These are phyloP conservation scores for Aspergillus bridgeri DNA, from an alignment of 495 filamentous ascomycete genomes.

Conservation along the genomic window DNA sequence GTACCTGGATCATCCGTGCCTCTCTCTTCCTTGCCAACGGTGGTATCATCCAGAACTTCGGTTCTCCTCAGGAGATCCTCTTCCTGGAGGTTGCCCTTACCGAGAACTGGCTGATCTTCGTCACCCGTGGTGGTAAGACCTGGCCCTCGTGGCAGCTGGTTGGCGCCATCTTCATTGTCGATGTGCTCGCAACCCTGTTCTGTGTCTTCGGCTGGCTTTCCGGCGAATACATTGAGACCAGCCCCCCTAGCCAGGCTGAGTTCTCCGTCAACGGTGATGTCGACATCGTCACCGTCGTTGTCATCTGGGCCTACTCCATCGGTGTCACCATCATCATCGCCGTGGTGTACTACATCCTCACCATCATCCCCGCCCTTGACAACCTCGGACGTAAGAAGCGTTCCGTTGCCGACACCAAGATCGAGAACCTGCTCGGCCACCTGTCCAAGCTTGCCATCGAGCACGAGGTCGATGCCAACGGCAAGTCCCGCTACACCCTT, in stretches of 20 bases:
- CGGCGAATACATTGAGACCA: slow-evolving; percentile 39
- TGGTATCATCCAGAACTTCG: slow-evolving; percentile 71
- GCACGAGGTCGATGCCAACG: slow-evolving; percentile 58
- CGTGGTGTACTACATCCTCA: slow-evolving; percentile 73
- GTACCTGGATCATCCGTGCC: slow-evolving; percentile 68
- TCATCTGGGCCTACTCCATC: slow-evolving; percentile 76
- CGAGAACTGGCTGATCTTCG: slow-evolving; percentile 79
- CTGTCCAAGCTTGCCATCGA: slow-evolving; percentile 72
- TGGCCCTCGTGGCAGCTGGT: slow-evolving; percentile 72
- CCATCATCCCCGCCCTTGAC: slow-evolving; percentile 62
- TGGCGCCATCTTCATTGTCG: slow-evolving; percentile 67
- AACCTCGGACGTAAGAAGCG: slow-evolving; percentile 79
- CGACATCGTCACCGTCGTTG: slow-evolving; percentile 73
- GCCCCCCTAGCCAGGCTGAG: slow-evolving; percentile 40
- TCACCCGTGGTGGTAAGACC: slow-evolving; percentile 69
- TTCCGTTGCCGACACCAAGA: slow-evolving; percentile 66
- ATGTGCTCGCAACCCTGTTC: slow-evolving; percentile 68
- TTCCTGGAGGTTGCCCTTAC: slow-evolving; percentile 72
- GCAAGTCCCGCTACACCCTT: slow-evolving; percentile 58
- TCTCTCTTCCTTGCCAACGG: slow-evolving; percentile 63
- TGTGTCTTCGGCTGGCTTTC: slow-evolving; percentile 70
- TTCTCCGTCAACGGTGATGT: slow-evolving; percentile 60
- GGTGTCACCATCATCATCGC: slow-evolving; percentile 75
- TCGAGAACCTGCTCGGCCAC: slow-evolving; percentile 77
- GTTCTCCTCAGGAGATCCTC: slow-evolving; percentile 66